Evolutionary conservation across 257 asterid genomes (phyloP).

Genomic region (Cordia subcordata): DNA sequence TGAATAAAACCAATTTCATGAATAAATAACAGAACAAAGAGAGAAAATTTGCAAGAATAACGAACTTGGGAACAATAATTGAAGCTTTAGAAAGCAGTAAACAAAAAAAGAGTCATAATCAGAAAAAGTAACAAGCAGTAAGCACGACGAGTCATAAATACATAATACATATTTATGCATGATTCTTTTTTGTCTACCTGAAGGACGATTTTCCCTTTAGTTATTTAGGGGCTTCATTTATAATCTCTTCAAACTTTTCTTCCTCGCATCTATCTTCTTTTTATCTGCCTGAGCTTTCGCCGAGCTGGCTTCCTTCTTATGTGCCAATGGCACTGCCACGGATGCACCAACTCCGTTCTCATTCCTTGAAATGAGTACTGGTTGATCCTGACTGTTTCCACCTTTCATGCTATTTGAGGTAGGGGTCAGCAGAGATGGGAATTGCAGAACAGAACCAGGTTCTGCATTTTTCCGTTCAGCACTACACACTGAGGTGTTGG

Average conservation of each 20-base stretch:
- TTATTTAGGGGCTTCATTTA: no score
- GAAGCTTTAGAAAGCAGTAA: no score
- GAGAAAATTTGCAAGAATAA: no score
- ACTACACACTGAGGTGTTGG: slow-evolving; percentile 39
- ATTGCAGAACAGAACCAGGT: slow-evolving; percentile 35
- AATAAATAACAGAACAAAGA: no score
- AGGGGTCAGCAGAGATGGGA: slow-evolving; percentile 57
- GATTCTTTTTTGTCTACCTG: no score
- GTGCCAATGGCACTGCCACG: slow-evolving; percentile 26
- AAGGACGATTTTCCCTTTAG: no score
- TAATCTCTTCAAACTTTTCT: slow-evolving; percentile 51
- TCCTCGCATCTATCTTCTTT: slow-evolving; percentile 88
- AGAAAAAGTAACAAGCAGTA: no score
- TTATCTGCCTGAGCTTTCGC: slow-evolving; percentile 61
- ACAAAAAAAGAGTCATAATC: no score
- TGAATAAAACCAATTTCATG: no score
- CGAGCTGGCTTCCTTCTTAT: slow-evolving; percentile 59
- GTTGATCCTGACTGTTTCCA: slow-evolving; percentile 47
- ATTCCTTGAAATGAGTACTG: slow-evolving; percentile 26
- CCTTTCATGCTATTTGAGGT: slow-evolving; percentile 32
- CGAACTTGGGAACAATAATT: no score
- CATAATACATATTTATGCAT: no score
- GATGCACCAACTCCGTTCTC: slow-evolving; percentile 54
- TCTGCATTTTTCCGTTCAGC: slow-evolving; percentile 48
- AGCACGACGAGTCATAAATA: no score